Evolutionary conservation across 305 asterid genomes (phyloP).

Genomic region (Rubia peregrina): DNA sequence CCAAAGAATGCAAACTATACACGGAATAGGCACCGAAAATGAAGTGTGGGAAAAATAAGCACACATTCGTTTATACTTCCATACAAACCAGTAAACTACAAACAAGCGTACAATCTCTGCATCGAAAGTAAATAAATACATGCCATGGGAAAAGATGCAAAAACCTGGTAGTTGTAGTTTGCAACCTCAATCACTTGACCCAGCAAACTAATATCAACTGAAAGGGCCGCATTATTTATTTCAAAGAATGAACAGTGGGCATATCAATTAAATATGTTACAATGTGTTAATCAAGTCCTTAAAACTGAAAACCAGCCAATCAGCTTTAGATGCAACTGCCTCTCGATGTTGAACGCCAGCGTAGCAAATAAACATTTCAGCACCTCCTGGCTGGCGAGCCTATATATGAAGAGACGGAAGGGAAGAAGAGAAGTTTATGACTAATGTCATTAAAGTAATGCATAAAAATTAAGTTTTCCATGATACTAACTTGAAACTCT

Average conservation of each 20-base stretch:
- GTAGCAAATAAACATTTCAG: slow-evolving; percentile 77
- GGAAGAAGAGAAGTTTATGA: slow-evolving; percentile 3
- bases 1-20: no score
- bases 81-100: not conserved
- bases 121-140: not conserved
- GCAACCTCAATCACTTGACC: not conserved
- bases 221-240: not conserved
- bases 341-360: slow-evolving; percentile 82
- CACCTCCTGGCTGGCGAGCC: slow-evolving; percentile 92
- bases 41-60: no score
- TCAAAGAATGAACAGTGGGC: not conserved
- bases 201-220: not conserved
- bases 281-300: slow-evolving; percentile 60
- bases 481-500: not conserved
- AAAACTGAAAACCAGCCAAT: slow-evolving; percentile 82
- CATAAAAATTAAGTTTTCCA: not conserved
- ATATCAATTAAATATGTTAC: slow-evolving; percentile 24
- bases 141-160: not conserved
- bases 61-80: not conserved
- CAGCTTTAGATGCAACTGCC: slow-evolving; percentile 76
- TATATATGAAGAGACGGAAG: slow-evolving; percentile 24
- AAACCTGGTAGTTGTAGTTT: not conserved
- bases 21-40: no score
- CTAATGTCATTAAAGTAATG: not conserved
- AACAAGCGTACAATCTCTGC: not conserved